Conservation (phyloP, 257 asterid species). For the Thymus mandschuricus region DNA sequence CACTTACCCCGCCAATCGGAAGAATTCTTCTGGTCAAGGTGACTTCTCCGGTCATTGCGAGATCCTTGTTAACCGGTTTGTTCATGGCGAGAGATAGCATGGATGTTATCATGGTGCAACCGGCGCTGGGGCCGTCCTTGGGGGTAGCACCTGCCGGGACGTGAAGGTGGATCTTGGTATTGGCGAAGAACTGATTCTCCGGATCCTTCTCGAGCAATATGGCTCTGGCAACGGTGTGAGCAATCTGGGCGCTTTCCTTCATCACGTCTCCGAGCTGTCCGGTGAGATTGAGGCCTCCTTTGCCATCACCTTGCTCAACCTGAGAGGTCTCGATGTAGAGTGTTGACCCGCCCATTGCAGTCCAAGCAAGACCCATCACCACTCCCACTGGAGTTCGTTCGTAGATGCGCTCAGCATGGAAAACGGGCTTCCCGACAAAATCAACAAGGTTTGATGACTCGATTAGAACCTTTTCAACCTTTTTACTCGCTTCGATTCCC, state of each 20-base stretch:
- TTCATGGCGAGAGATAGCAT: slow-evolving; percentile 87
- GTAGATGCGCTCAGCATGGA: slow-evolving; percentile 91
- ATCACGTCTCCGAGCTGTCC: slow-evolving; percentile 99
- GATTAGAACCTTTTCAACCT: slow-evolving; percentile 62
- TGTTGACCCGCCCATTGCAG: slow-evolving; percentile 99
- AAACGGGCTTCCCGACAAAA: slow-evolving; percentile 95
- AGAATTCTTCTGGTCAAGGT: slow-evolving; percentile 87
- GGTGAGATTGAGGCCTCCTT: slow-evolving; percentile 74
- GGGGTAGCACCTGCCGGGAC: slow-evolving; percentile 99
- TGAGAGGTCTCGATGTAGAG: slow-evolving; percentile 78
- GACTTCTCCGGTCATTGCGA: slow-evolving; percentile 99
- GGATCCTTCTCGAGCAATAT: slow-evolving; percentile 82
- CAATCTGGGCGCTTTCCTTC: slow-evolving; percentile 99
- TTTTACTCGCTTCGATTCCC: slow-evolving; percentile 36
- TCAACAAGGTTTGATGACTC: slow-evolving; percentile 77
- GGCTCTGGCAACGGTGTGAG: slow-evolving; percentile 82
- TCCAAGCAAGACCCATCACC: slow-evolving; percentile 99
- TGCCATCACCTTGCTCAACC: slow-evolving; percentile 90
- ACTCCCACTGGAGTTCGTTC: slow-evolving; percentile 91
- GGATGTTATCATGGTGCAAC: slow-evolving; percentile 98
- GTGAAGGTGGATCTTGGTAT: slow-evolving; percentile 90
- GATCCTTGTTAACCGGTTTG: slow-evolving; percentile 75
- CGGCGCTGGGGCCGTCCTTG: slow-evolving; percentile 99
- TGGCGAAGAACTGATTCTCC: slow-evolving; percentile 63
- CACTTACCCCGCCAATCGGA: slow-evolving; percentile 97